Base-by-base conservation (phyloP, 2,329 filamentous ascomycete species). In the Fusarium agapanthi region DNA sequence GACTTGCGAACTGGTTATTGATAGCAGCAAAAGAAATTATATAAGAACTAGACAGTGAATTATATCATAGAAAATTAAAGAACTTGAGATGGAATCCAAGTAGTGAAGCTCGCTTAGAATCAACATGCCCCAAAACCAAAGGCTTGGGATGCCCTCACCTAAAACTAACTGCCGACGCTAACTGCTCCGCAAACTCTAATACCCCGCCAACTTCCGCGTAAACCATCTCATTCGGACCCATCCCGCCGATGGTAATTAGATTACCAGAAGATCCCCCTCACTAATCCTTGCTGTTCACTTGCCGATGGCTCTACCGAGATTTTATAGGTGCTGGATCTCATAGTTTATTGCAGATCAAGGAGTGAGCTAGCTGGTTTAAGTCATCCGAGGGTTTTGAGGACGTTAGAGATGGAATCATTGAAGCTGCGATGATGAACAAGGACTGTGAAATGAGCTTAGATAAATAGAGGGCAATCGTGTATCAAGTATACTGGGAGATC, bases 11-110 rank as follows among this genome's bases (percentile, higher is more conserved):
- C 5, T 10, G 3, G 6, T 9, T 9, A 18, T 7, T 28, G 15
- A 9, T 5, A 18, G 18, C 8, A 30, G 3, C 4, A 12, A 16
- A 18, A 5, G n/a, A 28, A 8, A 8, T 20, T 24, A 0, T 11
- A 20, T 15, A 2, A 20, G 28, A 32, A 7, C 3, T n/a, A 2
- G 0, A 3, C 12, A 24, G 15, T 3, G 11, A 34, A 6, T 11
- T 8, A 32, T 22, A 0, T 2, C 9, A 6, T 6, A 16, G 5
- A 26, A 0, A 16, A 22, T 6, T 4, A 0, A 13, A 24, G 6
- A 18, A 53, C 5, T 3, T 6, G 2, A 20, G 14, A 18, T 18
- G 2, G 8, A 6, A 44, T 24, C 12, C 8, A n/a, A 20, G 0
- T 7, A 43, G 12, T 18, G 0, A 38, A 54, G 4, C 57, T 60